Percentiles rank a stretch among this genome's conserved stretches.
These are phyloP conservation scores for Agroathelia rolfsii DNA, from an alignment of 1,284 basidiomycete species.

Conservation along the genomic window DNA sequence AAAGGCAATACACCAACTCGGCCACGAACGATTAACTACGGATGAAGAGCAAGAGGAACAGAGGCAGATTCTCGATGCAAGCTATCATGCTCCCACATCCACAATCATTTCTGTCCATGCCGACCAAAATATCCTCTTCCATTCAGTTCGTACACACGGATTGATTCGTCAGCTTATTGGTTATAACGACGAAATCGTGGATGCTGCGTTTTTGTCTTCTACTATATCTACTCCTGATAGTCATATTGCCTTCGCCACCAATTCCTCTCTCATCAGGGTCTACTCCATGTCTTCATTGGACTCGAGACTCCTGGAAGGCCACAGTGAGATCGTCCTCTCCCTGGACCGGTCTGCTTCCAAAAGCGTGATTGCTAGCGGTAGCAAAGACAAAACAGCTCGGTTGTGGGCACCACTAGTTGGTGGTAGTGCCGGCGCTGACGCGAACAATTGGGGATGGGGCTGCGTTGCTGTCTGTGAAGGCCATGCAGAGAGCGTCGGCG, in stretches of 20 bases:
- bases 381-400: slow-evolving; percentile 85
- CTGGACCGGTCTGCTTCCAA: slow-evolving; percentile 66
- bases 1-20: slow-evolving; percentile 52
- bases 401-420: slow-evolving; percentile 60
- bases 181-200: slow-evolving; percentile 97
- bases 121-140: slow-evolving; percentile 93
- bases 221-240: slow-evolving; percentile 35
- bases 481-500: slow-evolving; percentile 91
- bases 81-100: slow-evolving; percentile 56
- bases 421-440: slow-evolving; percentile 9
- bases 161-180: slow-evolving; percentile 86
- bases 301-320: slow-evolving; percentile 77
- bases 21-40: slow-evolving; percentile 33
- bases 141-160: slow-evolving; percentile 56
- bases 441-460: slow-evolving; percentile 46
- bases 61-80: slow-evolving; percentile 64
- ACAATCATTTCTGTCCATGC: slow-evolving; percentile 86
- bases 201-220: slow-evolving; percentile 65
- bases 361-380: slow-evolving; percentile 76
- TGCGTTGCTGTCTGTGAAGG: slow-evolving; percentile 89
- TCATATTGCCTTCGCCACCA: slow-evolving; percentile 89
- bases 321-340: slow-evolving; percentile 86
- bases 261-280: slow-evolving; percentile 85
- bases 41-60: slow-evolving; percentile 67
- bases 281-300: slow-evolving; percentile 71